These are phyloP conservation scores for Arctium lappa DNA, from an alignment of 129 eudicot genomes.

Conservation along the genomic window DNA sequence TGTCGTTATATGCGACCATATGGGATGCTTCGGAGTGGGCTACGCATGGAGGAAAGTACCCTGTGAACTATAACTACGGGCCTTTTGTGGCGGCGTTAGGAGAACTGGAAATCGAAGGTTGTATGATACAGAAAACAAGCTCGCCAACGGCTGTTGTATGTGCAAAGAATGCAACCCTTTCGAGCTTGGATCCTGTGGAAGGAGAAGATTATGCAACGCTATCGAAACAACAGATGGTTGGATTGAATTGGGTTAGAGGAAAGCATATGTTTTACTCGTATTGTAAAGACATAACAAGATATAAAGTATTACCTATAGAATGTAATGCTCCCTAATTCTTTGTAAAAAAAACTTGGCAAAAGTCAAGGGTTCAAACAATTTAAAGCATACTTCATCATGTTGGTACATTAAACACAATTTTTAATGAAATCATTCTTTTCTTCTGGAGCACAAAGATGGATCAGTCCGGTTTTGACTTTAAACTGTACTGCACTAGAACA, in stretches of 20 bases:
- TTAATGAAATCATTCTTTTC: too few species aligned
- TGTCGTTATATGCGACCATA: slow-evolving; percentile 77
- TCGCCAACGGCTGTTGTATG: slow-evolving; percentile 20
- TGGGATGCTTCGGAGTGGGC: slow-evolving; percentile 99
- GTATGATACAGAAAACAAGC: slow-evolving; percentile 38
- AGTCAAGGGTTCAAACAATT: too few species aligned
- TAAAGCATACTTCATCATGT: too few species aligned
- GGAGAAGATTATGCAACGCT: slow-evolving; percentile 69
- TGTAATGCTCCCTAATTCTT: slow-evolving; percentile 46
- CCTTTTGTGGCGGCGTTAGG: slow-evolving; percentile 64
- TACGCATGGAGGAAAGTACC: slow-evolving; percentile 85
- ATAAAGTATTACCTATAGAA: slow-evolving; percentile 74
- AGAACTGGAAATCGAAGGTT: slow-evolving; percentile 64
- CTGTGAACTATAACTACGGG: slow-evolving; percentile 64
- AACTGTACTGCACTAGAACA: too few species aligned
- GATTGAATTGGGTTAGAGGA: slow-evolving; percentile 70
- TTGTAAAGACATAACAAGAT: slow-evolving; percentile 71
- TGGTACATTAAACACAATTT: too few species aligned
- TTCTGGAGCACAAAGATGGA: too few species aligned
- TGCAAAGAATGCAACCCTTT: slow-evolving; percentile 36
- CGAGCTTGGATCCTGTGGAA: slow-evolving; percentile 77
- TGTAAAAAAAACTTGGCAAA: not conserved
- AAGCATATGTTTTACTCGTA: slow-evolving; percentile 83
- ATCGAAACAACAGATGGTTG: slow-evolving; percentile 57
- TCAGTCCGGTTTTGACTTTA: too few species aligned